These are phyloP conservation scores for Candida arabinofermentans DNA, from an alignment of 805 yeast species.

Conservation along the genomic window DNA sequence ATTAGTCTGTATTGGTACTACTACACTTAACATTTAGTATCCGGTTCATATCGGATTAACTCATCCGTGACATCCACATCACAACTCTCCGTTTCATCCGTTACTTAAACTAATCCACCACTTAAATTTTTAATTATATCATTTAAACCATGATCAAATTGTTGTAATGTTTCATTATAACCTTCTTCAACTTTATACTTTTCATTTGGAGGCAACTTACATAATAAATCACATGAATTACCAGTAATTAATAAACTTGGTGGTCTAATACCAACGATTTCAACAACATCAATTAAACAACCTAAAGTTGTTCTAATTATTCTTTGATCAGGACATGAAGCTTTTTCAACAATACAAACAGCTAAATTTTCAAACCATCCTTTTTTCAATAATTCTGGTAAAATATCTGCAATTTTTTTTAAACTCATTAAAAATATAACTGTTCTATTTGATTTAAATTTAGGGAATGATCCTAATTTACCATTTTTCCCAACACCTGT, in stretches of 20 bases:
- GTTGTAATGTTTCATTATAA: constrained; percentile 12
- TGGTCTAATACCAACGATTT: constrained; percentile 79
- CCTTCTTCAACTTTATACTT: constrained; percentile 26
- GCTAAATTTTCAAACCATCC: constrained; percentile 73
- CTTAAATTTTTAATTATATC: constrained; percentile 2
- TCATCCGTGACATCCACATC: too few relatives aligned
- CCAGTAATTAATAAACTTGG: constrained; percentile 90
- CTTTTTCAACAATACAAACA: constrained; percentile 83
- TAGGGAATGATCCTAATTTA: constrained; percentile 72
- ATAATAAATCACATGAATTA: constrained; percentile 50
- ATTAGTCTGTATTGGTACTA: too few relatives aligned
- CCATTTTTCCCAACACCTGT: constrained; percentile 95
- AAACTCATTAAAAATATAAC: constrained; percentile 87
- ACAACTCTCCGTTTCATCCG: not conserved
- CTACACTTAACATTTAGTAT: too few relatives aligned
- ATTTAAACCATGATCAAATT: not conserved
- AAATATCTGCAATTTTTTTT: constrained; percentile 63
- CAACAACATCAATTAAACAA: constrained; percentile 67
- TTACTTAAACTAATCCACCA: not conserved
- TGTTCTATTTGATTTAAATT: constrained; percentile 67
- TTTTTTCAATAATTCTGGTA: constrained; percentile 41
- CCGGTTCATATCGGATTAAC: too few relatives aligned
- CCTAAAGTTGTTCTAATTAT: constrained; percentile 69
- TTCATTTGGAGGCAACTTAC: constrained; percentile 16
- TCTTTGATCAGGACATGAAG: constrained; percentile 91